Evolutionary conservation across 208 protist species (phyloP).

Genomic region (Acanthamoeba lenticulata): DNA sequence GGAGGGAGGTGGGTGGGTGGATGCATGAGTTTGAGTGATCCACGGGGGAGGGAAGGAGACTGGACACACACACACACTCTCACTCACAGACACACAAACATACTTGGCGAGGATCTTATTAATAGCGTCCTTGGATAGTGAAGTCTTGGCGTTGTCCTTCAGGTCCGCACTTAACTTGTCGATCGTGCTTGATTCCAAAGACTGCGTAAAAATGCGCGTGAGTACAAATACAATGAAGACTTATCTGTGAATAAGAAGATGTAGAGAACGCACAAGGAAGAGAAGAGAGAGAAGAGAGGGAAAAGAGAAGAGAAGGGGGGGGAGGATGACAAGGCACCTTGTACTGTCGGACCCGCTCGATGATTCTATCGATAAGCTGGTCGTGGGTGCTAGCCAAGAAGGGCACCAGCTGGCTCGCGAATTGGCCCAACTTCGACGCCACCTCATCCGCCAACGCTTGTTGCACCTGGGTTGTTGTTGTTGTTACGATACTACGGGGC

Average conservation of each 20-base stretch:
- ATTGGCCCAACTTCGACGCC: conserved; percentile 7
- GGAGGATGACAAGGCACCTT: background rate
- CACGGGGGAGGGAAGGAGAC: too few species aligned
- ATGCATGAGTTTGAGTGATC: too few species aligned
- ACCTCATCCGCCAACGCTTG: conserved; percentile 45
- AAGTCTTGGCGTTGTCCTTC: background rate
- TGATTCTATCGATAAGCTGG: conserved; percentile 26
- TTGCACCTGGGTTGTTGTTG: conserved; percentile 18
- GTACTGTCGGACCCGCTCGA: conserved; percentile 3
- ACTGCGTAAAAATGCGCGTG: background rate
- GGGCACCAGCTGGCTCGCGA: conserved; percentile 60
- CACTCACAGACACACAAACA: too few species aligned
- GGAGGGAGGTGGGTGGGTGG: too few species aligned
- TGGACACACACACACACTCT: too few species aligned
- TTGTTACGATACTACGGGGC: background rate
- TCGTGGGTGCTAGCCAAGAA: conserved; percentile 57
- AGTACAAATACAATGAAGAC: background rate
- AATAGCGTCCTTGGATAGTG: background rate
- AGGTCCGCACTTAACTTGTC: conserved; percentile 24
- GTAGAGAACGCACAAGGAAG: background rate
- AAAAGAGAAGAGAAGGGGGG: background rate
- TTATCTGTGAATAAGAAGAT: background rate
- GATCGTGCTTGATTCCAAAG: background rate
- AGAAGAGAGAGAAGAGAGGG: background rate
- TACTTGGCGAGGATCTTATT: conserved; percentile 57